A percentile compares a stretch with the other conserved stretches of the same genome.
phyloP scores from a whole-genome alignment of 352 stramenopile genomes.

The Phytopythium cucurbitacearum region DNA sequence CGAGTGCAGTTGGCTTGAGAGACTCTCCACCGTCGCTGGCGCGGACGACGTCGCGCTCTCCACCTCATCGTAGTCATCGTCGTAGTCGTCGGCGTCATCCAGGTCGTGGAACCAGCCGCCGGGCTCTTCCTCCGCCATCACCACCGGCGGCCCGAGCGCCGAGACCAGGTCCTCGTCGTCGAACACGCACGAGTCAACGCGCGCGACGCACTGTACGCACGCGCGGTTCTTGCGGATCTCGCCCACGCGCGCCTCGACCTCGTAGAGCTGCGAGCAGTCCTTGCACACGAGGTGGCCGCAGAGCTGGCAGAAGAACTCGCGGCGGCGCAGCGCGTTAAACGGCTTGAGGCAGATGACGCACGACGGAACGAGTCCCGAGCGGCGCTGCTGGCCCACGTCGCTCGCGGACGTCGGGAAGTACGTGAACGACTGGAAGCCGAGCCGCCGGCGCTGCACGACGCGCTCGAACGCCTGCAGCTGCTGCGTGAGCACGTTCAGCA shows the following conservation, averaged over 20 bases:
- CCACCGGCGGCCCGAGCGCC: constrained; percentile 29
- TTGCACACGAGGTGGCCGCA: constrained; percentile 36
- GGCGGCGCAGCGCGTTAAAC: constrained; percentile 33
- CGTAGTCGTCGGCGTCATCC: constrained; percentile 19
- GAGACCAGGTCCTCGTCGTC: constrained; percentile 39
- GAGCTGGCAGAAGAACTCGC: constrained; percentile 42
- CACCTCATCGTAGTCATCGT: constrained; percentile 15
- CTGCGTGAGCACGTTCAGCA: constrained; percentile 41
- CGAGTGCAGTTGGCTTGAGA: constrained; percentile 35
- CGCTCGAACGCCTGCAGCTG: constrained; percentile 46
- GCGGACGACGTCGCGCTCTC: constrained; percentile 11
- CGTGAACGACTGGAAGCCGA: constrained; percentile 66
- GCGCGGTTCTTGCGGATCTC: constrained; percentile 34
- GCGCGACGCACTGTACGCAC: constrained; percentile 38
- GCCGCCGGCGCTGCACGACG: constrained; percentile 54
- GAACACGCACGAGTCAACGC: constrained; percentile 38
- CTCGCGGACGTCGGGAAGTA: constrained; percentile 39
- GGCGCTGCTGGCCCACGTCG: constrained; percentile 19
- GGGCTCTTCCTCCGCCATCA: constrained; percentile 26
- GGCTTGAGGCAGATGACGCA: constrained; percentile 38
- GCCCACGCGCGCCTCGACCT: constrained; percentile 35
- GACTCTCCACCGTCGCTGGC: constrained; percentile 17
- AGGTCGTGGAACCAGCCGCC: constrained; percentile 18
- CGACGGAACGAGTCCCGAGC: constrained; percentile 1
- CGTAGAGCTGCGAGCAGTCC: constrained; percentile 38